Conservation (phyloP, 257 asterid genomes). For the Anisodus acutangulus region DNA sequence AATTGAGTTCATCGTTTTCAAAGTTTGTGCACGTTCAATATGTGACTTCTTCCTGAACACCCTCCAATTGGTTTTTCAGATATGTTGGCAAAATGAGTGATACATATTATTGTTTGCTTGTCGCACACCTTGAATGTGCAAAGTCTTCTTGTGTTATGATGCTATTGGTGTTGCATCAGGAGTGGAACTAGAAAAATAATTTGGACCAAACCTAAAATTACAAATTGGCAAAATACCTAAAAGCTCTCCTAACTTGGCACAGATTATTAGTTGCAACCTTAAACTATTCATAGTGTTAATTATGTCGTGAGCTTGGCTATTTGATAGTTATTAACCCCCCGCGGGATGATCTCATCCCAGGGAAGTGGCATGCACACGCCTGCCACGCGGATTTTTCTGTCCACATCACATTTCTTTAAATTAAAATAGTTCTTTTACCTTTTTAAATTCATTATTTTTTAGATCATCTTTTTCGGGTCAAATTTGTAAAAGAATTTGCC, state of each 20-base stretch:
- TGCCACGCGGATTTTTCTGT: not conserved
- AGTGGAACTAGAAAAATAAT: not conserved
- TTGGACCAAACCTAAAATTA: constrained; percentile 14
- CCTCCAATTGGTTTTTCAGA: not conserved
- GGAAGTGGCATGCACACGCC: not conserved
- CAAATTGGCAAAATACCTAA: constrained; percentile 2
- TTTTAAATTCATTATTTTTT: not conserved
- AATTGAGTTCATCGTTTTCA: not conserved
- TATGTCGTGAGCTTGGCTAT: not conserved
- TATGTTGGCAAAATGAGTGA: constrained; percentile 1
- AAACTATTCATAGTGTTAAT: not conserved
- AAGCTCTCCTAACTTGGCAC: not conserved
- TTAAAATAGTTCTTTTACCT: not conserved
- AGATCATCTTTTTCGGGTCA: not conserved
- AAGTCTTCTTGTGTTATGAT: not conserved
- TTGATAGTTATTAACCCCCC: not conserved
- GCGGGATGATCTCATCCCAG: not conserved
- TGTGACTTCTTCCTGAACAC: constrained; percentile 9
- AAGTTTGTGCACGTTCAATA: constrained; percentile 19
- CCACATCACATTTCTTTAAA: not conserved
- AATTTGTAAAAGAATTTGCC: not conserved
- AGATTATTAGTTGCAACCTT: not conserved
- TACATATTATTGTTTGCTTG: not conserved
- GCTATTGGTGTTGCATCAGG: constrained; percentile 22
- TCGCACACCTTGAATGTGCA: not conserved